Percentiles rank a stretch among this genome's conserved stretches.
Evolutionary conservation across 2,329 filamentous ascomycete species (phyloP).

Genomic region (Fusarium sp.): DNA sequence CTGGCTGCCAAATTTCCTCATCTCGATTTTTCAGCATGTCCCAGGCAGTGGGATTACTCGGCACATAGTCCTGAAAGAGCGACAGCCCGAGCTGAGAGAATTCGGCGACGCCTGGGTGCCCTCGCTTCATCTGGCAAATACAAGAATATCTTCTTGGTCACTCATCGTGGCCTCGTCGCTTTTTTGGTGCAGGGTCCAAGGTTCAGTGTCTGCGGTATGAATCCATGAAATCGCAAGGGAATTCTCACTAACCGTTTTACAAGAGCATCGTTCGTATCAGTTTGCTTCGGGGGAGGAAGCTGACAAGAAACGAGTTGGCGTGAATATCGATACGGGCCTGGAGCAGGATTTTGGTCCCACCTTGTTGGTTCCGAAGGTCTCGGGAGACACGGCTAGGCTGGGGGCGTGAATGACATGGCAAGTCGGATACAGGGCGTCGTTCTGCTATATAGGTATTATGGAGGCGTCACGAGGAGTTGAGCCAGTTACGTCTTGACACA

Average conservation of each 20-base stretch:
- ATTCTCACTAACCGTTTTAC: background rate
- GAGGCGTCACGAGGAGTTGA: background rate
- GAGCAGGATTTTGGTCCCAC: conserved; percentile 36
- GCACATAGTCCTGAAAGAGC: conserved; percentile 23
- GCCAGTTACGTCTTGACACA: background rate
- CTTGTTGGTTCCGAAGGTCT: conserved; percentile 7
- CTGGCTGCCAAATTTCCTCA: conserved; percentile 28
- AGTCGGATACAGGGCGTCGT: accelerated
- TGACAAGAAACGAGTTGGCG: background rate
- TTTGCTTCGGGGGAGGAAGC: conserved; percentile 21
- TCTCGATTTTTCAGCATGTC: conserved; percentile 33
- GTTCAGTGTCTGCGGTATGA: conserved; percentile 35
- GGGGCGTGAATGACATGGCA: background rate
- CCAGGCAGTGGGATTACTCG: conserved; percentile 33
- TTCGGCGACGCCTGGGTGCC: conserved; percentile 19
- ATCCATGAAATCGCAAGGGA: accelerated
- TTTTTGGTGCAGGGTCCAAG: conserved; percentile 31
- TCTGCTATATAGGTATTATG: background rate
- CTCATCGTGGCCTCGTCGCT: conserved; percentile 34
- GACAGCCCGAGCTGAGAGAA: conserved; percentile 30
- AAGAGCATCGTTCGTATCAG: conserved; percentile 30
- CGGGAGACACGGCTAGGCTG: background rate
- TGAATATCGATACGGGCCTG: conserved; percentile 23
- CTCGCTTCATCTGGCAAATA: conserved; percentile 16
- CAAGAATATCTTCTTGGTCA: conserved; percentile 31